Conservation (phyloP, 1,284 basidiomycete species). For the Leccinum solheimii region DNA sequence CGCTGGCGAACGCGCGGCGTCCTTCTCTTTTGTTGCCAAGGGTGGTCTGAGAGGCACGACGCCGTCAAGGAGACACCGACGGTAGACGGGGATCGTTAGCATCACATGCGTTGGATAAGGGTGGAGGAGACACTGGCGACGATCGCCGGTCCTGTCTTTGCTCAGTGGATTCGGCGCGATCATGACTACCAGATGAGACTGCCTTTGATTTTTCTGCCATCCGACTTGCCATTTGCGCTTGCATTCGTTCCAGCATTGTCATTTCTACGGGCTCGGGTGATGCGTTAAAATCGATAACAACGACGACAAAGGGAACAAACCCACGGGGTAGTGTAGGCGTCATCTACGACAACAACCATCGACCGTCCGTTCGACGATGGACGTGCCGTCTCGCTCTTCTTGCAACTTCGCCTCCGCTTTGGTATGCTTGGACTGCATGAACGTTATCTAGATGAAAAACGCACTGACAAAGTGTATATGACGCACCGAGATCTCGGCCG, state of each 20-base stretch:
- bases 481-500: too few relatives aligned
- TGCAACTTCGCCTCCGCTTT: too few relatives aligned
- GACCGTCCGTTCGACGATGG: slow-evolving; percentile 80
- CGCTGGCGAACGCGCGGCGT: too few relatives aligned
- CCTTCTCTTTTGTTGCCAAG: background rate
- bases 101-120: background rate
- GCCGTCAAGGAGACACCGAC: background rate
- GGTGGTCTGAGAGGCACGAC: background rate
- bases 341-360: slow-evolving; percentile 31
- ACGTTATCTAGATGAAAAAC: too few relatives aligned
- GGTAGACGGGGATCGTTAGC: background rate
- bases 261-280: background rate
- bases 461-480: too few relatives aligned
- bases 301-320: too few relatives aligned
- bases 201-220: background rate
- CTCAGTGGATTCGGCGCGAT: background rate
- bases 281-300: too few relatives aligned
- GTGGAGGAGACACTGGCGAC: background rate
- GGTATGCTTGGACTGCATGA: too few relatives aligned
- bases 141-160: background rate
- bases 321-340: too few relatives aligned
- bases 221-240: background rate
- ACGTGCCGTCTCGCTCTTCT: slow-evolving; percentile 71
- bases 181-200: background rate
- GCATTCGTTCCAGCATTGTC: background rate